Base-by-base conservation (phyloP, 139 green algal genomes). In the Chlorella sp. region DNA sequence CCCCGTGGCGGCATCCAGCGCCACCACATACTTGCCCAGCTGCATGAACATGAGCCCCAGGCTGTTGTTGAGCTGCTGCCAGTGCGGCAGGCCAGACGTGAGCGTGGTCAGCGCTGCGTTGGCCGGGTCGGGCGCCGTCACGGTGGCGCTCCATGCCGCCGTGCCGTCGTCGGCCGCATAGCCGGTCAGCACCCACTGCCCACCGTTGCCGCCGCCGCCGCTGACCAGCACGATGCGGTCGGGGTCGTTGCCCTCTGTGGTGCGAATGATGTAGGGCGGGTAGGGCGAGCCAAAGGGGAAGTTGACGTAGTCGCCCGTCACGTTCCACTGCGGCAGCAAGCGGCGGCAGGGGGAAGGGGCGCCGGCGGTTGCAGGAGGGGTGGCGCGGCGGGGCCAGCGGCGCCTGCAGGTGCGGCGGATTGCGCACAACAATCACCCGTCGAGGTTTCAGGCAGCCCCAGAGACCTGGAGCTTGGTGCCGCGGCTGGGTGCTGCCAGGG, bases 221-320 rank as follows among this genome's bases (percentile, higher is more conserved):
- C 14, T 76, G 64, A 76, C 79, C 32, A 84, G 16, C 41, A 76
- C 19, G 3, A 75, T 46, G n/a, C 44, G 51, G 64, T 76, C 79
- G 6, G 79, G 62, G 28, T 36, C 64, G 5, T 7, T n/a, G 26
- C 79, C 77, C 1, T 73, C 77, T 30, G 26, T 32, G 16, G 60
- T 83, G 19, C 77, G 77, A 3, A 73, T 14, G 16, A 84, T n/a
- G 34, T 46, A 64, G 20, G 64, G 64, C 20, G 79, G 64, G 17
- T 84, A 44, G 8, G 64, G 43, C 2, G 79, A 76, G 17, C 20
- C 79, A 36, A 76, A 84, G 5, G 79, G 79, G 43, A 67, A 84
- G 44, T 84, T 84, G 43, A 76, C 64, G 34, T 67, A 84, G 41
- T 56, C 41, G 44, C 79, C 79, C 0, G 79, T 76, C 14, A 56